A percentile compares a stretch with the other conserved stretches of the same genome.
These are phyloP conservation scores for Simplicillium sp. DNA, from an alignment of 2,329 filamentous ascomycete species.

Conservation along the genomic window DNA sequence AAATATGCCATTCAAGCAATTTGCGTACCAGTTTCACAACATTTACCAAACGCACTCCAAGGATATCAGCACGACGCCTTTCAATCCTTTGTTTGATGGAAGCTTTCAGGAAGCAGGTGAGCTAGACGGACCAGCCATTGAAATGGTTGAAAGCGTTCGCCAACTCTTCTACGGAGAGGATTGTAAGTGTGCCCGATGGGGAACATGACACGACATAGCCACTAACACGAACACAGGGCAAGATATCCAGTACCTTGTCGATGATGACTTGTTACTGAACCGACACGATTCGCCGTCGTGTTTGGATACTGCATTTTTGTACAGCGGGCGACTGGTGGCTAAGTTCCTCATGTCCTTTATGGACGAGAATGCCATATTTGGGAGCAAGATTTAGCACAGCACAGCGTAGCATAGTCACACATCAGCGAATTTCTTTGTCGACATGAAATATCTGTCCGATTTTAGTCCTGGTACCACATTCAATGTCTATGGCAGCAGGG, in stretches of 20 bases:
- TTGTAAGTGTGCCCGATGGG: slow-evolving; percentile 26
- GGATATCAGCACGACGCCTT: slow-evolving; percentile 37
- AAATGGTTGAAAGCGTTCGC: slow-evolving; percentile 35
- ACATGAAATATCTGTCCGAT: slow-evolving; percentile 44
- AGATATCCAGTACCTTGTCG: slow-evolving; percentile 31
- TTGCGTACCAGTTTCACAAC: slow-evolving; percentile 50
- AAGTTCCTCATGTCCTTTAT: slow-evolving; percentile 47
- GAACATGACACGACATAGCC: neutral
- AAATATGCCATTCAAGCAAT: slow-evolving; percentile 50
- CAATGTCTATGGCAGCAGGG: slow-evolving; percentile 47
- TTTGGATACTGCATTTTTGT: slow-evolving; percentile 37
- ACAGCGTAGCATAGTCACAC: slow-evolving; percentile 9
- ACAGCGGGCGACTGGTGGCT: slow-evolving; percentile 42
- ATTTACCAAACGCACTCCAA: slow-evolving; percentile 47
- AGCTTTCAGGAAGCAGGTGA: slow-evolving; percentile 30
- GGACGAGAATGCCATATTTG: slow-evolving; percentile 39
- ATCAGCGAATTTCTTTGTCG: neutral
- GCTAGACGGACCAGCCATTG: slow-evolving; percentile 33
- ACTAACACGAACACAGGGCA: slow-evolving; percentile 17
- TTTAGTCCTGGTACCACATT: slow-evolving; percentile 55
- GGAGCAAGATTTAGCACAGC: slow-evolving; percentile 13
- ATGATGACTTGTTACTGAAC: slow-evolving; percentile 35
- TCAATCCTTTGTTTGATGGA: slow-evolving; percentile 45
- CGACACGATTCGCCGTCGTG: slow-evolving; percentile 35
- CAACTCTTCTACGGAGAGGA: slow-evolving; percentile 31